Evolutionary conservation across 2,329 filamentous ascomycete genomes (phyloP).

Genomic region (Aspergillus calidoustus): DNA sequence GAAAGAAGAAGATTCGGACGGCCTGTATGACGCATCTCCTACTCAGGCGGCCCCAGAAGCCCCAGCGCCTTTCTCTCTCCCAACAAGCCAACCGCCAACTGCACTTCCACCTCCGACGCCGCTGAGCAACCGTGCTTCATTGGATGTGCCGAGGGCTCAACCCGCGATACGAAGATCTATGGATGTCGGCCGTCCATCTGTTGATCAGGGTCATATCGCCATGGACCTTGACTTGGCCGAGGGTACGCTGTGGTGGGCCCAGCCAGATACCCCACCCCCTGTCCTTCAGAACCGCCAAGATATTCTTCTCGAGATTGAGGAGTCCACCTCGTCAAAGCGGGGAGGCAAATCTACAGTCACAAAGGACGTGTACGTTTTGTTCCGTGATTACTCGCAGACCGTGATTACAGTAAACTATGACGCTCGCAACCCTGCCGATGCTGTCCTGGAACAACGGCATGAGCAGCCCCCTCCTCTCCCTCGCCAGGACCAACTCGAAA

Average conservation of each 20-base stretch:
- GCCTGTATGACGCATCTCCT: slow-evolving; percentile 52
- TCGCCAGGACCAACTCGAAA: slow-evolving; percentile 91
- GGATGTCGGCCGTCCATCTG: slow-evolving; percentile 74
- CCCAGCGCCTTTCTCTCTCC: slow-evolving; percentile 51
- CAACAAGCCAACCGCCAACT: slow-evolving; percentile 35
- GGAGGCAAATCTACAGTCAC: slow-evolving; percentile 73
- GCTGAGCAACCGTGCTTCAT: slow-evolving; percentile 60
- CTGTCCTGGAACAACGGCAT: slow-evolving; percentile 80
- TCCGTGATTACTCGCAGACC: slow-evolving; percentile 95
- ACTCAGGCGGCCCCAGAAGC: slow-evolving; percentile 39
- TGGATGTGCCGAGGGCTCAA: slow-evolving; percentile 64
- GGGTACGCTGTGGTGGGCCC: slow-evolving; percentile 83
- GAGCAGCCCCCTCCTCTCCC: slow-evolving; percentile 79
- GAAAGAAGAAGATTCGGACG: slow-evolving; percentile 47
- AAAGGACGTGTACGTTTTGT: slow-evolving; percentile 85
- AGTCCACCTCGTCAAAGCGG: slow-evolving; percentile 70
- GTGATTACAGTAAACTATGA: slow-evolving; percentile 82
- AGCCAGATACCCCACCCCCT: slow-evolving; percentile 78
- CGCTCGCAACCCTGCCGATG: slow-evolving; percentile 71
- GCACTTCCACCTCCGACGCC: slow-evolving; percentile 51
- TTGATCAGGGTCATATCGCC: slow-evolving; percentile 83
- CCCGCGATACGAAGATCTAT: slow-evolving; percentile 65
- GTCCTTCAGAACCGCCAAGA: slow-evolving; percentile 82
- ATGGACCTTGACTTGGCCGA: slow-evolving; percentile 80
- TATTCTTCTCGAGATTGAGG: slow-evolving; percentile 79